A percentile compares a stretch with the other conserved stretches of the same genome.
Evolutionary conservation across 1,139 yeast species (phyloP).

Genomic region (Hansenula anomala): DNA sequence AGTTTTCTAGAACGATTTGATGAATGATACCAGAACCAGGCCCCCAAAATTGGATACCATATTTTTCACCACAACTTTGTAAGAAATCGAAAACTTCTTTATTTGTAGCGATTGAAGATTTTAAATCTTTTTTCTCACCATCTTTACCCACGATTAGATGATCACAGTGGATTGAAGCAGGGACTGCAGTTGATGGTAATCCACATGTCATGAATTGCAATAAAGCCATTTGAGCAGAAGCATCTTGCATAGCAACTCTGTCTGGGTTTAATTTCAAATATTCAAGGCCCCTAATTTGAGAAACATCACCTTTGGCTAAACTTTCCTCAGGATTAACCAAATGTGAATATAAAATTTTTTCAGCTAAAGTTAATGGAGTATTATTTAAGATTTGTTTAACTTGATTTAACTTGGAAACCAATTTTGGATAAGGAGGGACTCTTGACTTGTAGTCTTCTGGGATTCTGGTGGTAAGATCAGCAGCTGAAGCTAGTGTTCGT

Average conservation of each 20-base stretch:
- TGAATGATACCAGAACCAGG: conserved; percentile 99
- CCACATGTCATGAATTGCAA: conserved; percentile 97
- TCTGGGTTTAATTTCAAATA: conserved; percentile 94
- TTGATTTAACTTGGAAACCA: conserved; percentile 54
- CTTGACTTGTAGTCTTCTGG: conserved; percentile 62
- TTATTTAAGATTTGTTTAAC: conserved; percentile 63
- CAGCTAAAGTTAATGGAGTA: conserved; percentile 86
- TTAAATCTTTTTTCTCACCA: conserved; percentile 80
- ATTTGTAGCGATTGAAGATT: conserved; percentile 73
- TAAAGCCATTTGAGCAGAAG: conserved; percentile 97
- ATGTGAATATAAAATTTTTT: conserved; percentile 90
- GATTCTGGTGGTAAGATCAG: conserved; percentile 28
- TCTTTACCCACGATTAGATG: conserved; percentile 94
- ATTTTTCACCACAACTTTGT: conserved; percentile 84
- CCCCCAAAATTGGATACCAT: conserved; percentile 98
- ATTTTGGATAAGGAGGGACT: conserved; percentile 83
- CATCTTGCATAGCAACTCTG: conserved; percentile 99
- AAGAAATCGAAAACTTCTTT: conserved; percentile 92
- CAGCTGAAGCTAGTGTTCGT: conserved; percentile 18
- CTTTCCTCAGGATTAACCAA: conserved; percentile 81
- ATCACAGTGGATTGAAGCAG: conserved; percentile 95
- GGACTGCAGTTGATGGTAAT: conserved; percentile 78
- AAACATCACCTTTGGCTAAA: conserved; percentile 44
- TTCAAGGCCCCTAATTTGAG: conserved; percentile 71
- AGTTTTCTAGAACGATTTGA: conserved; percentile 94